phyloP scores from a whole-genome alignment of 225 moss, liverwort and hornwort genomes.

The Takakia lepidozioides region DNA sequence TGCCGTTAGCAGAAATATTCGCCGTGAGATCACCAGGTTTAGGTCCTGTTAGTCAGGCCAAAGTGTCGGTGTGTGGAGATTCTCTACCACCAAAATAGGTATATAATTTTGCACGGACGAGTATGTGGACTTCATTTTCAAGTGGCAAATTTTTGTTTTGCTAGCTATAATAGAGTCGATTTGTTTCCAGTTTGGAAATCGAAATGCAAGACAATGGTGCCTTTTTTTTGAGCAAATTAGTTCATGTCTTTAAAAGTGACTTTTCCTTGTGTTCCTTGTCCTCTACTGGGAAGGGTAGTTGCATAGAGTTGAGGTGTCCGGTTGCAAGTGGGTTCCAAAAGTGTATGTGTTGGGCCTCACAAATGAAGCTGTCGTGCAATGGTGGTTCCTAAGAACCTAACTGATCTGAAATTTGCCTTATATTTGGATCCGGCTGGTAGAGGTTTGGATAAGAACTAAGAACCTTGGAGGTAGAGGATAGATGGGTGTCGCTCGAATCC shows the following conservation, averaged over 20 bases:
- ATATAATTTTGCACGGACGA: neutral
- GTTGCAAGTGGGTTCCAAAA: constrained; percentile 27
- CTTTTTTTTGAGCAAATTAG: constrained; percentile 10
- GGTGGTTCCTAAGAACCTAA: no score
- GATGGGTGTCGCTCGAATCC: no score
- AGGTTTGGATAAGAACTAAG: no score
- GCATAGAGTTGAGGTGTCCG: constrained; percentile 38
- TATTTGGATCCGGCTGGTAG: no score
- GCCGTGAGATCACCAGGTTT: constrained; percentile 18
- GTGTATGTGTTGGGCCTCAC: constrained; percentile 21
- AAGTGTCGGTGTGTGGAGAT: constrained; percentile 9
- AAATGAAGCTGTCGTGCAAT: constrained; percentile 15
- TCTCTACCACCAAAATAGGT: constrained; percentile 26
- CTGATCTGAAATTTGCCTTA: no score
- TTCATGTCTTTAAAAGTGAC: constrained; percentile 9
- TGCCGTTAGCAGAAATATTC: constrained; percentile 27
- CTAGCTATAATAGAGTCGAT: neutral
- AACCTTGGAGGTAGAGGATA: no score
- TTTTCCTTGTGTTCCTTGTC: constrained; percentile 17
- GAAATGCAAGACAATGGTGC: constrained; percentile 7
- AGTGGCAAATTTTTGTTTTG: constrained; percentile 8
- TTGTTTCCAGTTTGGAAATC: constrained; percentile 1
- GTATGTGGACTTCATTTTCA: no score
- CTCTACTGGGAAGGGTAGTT: constrained; percentile 33
- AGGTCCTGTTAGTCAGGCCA: constrained; percentile 22